These are phyloP conservation scores for Saccharomycopsis sp. DNA, from an alignment of 805 yeast genomes.

Conservation along the genomic window DNA sequence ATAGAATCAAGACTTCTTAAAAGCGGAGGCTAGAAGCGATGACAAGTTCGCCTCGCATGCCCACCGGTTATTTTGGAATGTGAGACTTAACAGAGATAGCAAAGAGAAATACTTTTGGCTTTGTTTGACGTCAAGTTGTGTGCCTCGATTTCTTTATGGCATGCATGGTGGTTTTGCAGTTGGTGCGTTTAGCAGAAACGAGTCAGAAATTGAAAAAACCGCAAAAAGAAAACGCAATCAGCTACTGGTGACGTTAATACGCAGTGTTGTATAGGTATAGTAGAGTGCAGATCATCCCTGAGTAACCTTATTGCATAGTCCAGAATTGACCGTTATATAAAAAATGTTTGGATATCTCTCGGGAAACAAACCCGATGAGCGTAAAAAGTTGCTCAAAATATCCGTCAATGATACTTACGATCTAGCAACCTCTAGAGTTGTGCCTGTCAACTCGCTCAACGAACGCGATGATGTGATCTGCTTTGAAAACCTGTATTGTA, in stretches of 20 bases:
- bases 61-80: too few relatives aligned
- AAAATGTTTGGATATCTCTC: slow-evolving; percentile 1
- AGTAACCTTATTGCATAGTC: too few relatives aligned
- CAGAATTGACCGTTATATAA: neutral
- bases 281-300: too few relatives aligned
- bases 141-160: too few relatives aligned
- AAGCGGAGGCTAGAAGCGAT: too few relatives aligned
- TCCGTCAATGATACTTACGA: neutral
- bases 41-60: too few relatives aligned
- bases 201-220: neutral
- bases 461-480: slow-evolving; percentile 26
- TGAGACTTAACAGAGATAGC: too few relatives aligned
- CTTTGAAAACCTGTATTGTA: slow-evolving; percentile 35
- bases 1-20: too few relatives aligned
- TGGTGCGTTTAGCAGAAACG: neutral
- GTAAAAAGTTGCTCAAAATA: slow-evolving; percentile 2
- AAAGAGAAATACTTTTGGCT: too few relatives aligned
- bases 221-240: neutral
- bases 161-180: neutral
- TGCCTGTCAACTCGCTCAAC: slow-evolving; percentile 39
- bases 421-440: slow-evolving; percentile 24
- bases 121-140: too few relatives aligned
- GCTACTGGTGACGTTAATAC: too few relatives aligned
- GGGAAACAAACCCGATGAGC: neutral
- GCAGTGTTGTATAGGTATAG: too few relatives aligned